Evolutionary conservation across 2,329 filamentous ascomycete species (phyloP), one percentile per base, ranked within the genome.

Genomic region (Tolypocladium paradoxum): DNA sequence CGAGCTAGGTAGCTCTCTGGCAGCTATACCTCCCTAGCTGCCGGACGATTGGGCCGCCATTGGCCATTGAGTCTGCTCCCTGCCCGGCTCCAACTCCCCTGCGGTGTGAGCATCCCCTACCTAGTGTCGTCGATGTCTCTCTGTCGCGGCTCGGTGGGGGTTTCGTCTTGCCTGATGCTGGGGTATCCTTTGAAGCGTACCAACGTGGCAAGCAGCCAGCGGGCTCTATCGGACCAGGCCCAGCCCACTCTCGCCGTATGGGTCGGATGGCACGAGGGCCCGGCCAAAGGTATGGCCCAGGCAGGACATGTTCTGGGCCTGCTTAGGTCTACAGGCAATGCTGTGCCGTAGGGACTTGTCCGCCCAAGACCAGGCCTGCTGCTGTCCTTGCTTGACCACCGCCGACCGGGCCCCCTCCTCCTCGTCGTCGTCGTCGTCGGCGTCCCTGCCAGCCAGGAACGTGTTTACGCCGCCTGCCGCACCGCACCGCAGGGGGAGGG

Each of bases 201-300:
- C 64, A 67, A 69, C 65, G 65, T 69, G 67, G 65, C 66, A 67
- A 60, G 52, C 60, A 60, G 56, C 56, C 58, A 62, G 56, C 54
- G 54, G 52, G 53, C 48, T 54, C 56, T 51, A 34, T 9, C 47
- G 38, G 29, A 45, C 12, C 34, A 38, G 37, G 29, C n/a, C 50
- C 55, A 54, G 61, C 31, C 36, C 37, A 51, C 37, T 29, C 47
- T 34, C 29, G 29, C 34, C 16, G 12, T 31, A 37, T 31, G 27
- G 34, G 48, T 20, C 48, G 33, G 20, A 48, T 38, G 18, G 34
- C 7, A 38, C 24, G 24, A 29, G 27, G 48, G 48, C 20, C 22
- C 34, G 36, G 36, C 31, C 34, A 22, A 29, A 31, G n/a, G 34
- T 3, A 38, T 34, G 48, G n/a, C 12, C 31, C 46, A 6, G 31